phyloP scores from a whole-genome alignment of 2,329 filamentous ascomycete species.

The Pseudogymnoascus sp. region DNA sequence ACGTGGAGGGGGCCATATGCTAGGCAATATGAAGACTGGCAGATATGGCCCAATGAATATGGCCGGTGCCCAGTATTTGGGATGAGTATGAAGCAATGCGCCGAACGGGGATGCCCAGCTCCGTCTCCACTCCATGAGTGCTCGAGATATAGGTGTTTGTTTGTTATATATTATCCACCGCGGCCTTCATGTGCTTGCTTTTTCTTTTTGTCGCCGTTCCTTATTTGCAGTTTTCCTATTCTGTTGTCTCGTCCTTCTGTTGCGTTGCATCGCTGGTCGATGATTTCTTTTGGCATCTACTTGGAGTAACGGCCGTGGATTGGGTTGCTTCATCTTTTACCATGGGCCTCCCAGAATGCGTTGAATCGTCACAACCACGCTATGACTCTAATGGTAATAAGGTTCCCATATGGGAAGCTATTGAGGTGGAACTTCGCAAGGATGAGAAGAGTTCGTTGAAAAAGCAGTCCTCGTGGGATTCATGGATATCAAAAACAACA shows the following conservation, averaged over 20 bases:
- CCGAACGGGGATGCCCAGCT: neutral
- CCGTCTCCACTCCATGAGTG: neutral
- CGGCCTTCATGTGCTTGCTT: neutral
- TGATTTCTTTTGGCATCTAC: neutral
- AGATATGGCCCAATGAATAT: neutral
- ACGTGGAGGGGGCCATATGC: neutral
- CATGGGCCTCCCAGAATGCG: neutral
- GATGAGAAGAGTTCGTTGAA: neutral
- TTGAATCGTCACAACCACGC: neutral
- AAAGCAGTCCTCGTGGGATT: neutral
- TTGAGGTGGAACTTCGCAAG: slow-evolving; percentile 1
- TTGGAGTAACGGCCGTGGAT: neutral
- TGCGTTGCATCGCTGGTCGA: neutral
- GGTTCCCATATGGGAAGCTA: slow-evolving; percentile 1
- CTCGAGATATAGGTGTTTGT: neutral
- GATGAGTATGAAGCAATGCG: neutral
- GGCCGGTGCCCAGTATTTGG: neutral
- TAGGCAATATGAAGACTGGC: slow-evolving; percentile 6
- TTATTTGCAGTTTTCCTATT: neutral
- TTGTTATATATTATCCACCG: neutral
- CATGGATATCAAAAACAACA: slow-evolving; percentile 1
- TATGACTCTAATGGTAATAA: neutral
- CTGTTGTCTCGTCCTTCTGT: neutral
- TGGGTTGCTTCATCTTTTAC: neutral
- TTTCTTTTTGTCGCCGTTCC: neutral